Evolutionary conservation across 805 yeast genomes (phyloP), one percentile per base, ranked within the genome.

Genomic region (Candida manassasensis): DNA sequence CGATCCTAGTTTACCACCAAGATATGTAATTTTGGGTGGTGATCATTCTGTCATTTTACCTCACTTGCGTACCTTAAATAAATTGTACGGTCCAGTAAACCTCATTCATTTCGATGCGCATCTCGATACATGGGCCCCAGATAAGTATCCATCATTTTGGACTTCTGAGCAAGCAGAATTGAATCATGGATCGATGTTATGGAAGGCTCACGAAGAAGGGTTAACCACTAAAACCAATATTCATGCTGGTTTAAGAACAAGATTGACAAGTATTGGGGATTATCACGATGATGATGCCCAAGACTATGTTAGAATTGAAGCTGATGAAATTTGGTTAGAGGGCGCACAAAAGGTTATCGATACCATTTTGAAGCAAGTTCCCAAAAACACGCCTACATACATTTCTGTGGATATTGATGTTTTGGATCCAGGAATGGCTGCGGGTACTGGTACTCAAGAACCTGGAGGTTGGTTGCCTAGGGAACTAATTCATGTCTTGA

Each of bases 61-160:
- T 2, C 85, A 81, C 42, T 57, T 84, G 40, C 67, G 94, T 45
- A 81, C 85, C 0, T 64, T 82, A 37, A 54, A 73, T 40, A 62
- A 73, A 35, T 49, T 72, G 14, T 75, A 84, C 49, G 93, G 90
- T 1, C 77, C 77, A 13, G 58, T 85, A 33, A 77, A 85, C 15
- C 78, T 85, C 24, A 74, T 85, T 37, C 95, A 85, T 57, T 83
- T 85, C 47, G 95, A 85, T 52, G 90, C 93, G 10, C 94, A 84
- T 59, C 68, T 84, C 45, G 94, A 85, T 55, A 84, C 94, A 4
- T 74, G 88, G 90, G 55, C 78, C 43, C 93, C 94, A 8, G 67
- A 73, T 40, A 72, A 78, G 53, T 84, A 83, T 50, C 83, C 85
- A 16, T 62, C 77, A 12, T 73, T 69, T 49, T 75, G 81, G 81